Conservation (phyloP, 2,329 filamentous ascomycete genomes). For the Fusarium sp. region DNA sequence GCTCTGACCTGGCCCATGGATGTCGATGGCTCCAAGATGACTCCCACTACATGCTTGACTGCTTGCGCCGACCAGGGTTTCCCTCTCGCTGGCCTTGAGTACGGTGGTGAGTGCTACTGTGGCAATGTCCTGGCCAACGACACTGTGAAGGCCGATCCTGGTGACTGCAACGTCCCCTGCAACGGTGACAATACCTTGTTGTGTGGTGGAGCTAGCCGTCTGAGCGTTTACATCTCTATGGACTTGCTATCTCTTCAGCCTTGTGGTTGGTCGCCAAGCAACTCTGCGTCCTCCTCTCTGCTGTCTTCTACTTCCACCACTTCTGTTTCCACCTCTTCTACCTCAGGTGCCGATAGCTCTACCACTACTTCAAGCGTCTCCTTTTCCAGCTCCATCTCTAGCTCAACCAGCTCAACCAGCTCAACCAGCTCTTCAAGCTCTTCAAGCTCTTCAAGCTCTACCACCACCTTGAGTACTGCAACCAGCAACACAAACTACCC, state of each 20-base stretch:
- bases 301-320: conserved; percentile 29
- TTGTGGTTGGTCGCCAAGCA: conserved; percentile 56
- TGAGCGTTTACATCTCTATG: conserved; percentile 63
- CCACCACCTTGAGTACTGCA: conserved; percentile 52
- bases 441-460: conserved; percentile 38
- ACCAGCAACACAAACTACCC: conserved; percentile 29
- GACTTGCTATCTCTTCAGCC: conserved; percentile 65
- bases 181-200: conserved; percentile 59
- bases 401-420: conserved; percentile 43
- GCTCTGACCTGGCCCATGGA: conserved; percentile 61
- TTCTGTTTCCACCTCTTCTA: conserved; percentile 8
- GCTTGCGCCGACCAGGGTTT: conserved; percentile 60
- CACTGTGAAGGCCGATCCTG: conserved; percentile 53
- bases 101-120: conserved; percentile 64
- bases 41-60: conserved; percentile 58
- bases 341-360: not conserved
- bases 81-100: conserved; percentile 64
- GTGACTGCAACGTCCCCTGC: conserved; percentile 66
- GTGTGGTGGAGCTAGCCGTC: conserved; percentile 60
- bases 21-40: conserved; percentile 55
- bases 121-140: conserved; percentile 66
- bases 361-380: conserved; percentile 3
- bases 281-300: conserved; percentile 13
- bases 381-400: conserved; percentile 16
- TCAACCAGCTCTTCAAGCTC: conserved; percentile 41